Percentiles rank a stretch among this genome's conserved stretches.
Evolutionary conservation across 306 rosid species (phyloP).

Genomic region (Mimosa bimucronata): DNA sequence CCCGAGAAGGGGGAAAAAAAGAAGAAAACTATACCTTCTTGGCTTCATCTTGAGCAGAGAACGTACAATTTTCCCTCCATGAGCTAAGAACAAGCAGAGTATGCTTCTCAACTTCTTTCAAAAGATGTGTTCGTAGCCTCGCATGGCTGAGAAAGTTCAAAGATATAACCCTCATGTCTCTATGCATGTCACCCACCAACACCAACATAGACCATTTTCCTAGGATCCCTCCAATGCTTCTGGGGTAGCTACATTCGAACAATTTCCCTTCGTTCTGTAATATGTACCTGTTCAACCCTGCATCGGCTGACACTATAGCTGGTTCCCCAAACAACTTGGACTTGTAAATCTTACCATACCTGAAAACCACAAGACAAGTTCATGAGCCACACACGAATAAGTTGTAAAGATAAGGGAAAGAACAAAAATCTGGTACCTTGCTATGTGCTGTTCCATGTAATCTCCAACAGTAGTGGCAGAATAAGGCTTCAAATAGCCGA

Average conservation of each 20-base stretch:
- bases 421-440: constrained; percentile 45
- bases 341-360: constrained; percentile 72
- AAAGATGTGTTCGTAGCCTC: constrained; percentile 55
- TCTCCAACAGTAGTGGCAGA: constrained; percentile 78
- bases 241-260: constrained; percentile 85
- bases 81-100: constrained; percentile 63
- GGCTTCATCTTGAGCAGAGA: constrained; percentile 88
- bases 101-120: constrained; percentile 66
- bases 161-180: constrained; percentile 70
- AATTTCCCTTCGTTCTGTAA: constrained; percentile 85
- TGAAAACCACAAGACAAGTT: constrained; percentile 35
- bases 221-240: constrained; percentile 79
- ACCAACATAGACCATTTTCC: constrained; percentile 99
- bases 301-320: constrained; percentile 73
- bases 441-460: constrained; percentile 85
- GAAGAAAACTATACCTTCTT: constrained; percentile 59
- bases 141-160: constrained; percentile 70
- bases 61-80: constrained; percentile 61
- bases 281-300: constrained; percentile 75
- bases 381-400: background rate
- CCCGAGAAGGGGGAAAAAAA: background rate
- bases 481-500: constrained; percentile 82
- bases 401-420: background rate
- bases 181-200: constrained; percentile 79
- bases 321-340: constrained; percentile 72